Evolutionary conservation across 495 filamentous ascomycete species (phyloP), one percentile per base, ranked within the genome.

Genomic region (Tuber umbilicatum): DNA sequence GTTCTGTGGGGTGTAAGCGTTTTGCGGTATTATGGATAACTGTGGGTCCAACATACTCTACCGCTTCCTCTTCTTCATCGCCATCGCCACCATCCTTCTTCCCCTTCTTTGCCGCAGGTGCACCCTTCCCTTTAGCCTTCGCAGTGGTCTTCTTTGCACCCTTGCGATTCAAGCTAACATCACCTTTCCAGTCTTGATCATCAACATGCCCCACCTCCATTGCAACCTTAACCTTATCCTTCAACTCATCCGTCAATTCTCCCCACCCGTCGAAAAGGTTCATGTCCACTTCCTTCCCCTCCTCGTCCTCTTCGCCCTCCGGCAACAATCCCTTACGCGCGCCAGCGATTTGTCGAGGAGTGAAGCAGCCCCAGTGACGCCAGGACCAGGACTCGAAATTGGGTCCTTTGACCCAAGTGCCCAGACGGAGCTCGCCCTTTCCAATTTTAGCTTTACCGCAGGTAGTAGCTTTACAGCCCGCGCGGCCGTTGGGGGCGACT

Each of bases 301-400:
- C 83, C 64, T 85, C 79, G 23, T 41, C 70, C 10, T 85, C 84
- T 43, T 84, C 83, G 21, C n/a, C 31, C 12, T 79, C 73, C 21
- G 74, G 60, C 0, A 75, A 68, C 23, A 85, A 79, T 37, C 75
- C 68, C 23, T 77, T 67, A 16, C 78, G 76, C 69, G 91, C 80
- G 76, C 90, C 89, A 67, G 80, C 70, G 73, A 94, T 83, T 71
- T 89, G 83, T 39, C 83, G 83, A 14, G 91, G 89, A 27, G 90
- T 92, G 47, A 89, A 85, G 76, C 92, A 94, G 38, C 92, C 91
- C 91, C 93, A 97, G 82, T 97, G 93, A 74, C 89, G 87, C 89
- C 89, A 97, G 69, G 81, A 79, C 86, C 87, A 95, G 74, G 84
- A 83, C 71, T 86, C 85, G 64, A 85, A 81, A 9, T 81, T 83